Evolutionary conservation across 768 basidiomycete species (phyloP), one percentile per base, ranked within the genome.

Genomic region (Boletus tomentosulus): DNA sequence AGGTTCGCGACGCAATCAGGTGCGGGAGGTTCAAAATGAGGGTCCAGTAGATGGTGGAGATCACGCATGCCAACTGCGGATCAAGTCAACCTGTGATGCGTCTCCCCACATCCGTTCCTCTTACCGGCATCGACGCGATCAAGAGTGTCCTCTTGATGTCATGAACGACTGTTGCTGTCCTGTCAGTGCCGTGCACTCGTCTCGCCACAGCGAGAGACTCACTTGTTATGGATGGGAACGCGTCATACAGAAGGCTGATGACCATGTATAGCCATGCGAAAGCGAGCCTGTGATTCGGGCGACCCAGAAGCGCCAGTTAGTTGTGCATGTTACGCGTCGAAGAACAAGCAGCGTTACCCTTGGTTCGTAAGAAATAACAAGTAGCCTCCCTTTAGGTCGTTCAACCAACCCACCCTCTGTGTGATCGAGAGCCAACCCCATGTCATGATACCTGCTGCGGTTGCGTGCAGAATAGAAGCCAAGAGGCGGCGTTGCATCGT

Each of bases 311-410:
- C 1, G 6, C 6, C 16, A 22, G 7, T 60, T 12, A 58, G 54
- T 11, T 16, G 10, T 52, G 45, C 12, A n/a, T n/a, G 37, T 27
- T 15, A 13, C 16, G 9, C 27, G 2, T 7, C 1, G 7, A 7
- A 27, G n/a, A n/a, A 34, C 10, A 11, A 30, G 31, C 16, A 22
- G 41, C 24, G 6, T 47, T 46, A 65, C 89, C 87, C 87, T 69
- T 89, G 83, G 59, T 91, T 87, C 1, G 91, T 93, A 50, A 92
- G 71, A 63, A 81, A 92, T 65, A 86, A 85, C 45, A 77, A 78
- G 58, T 83, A 81, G 1, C 88, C 88, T 2, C 86, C 86, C 57
- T 77, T 80, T 60, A 80, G 81, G 3, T 58, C 51, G 11, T n/a
- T 37, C 1, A 84, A 76, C 57, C 67, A 72, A 1, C 54, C 52